These are phyloP conservation scores for Psidium guajava DNA, from an alignment of 345 rosid genomes.

Conservation along the genomic window DNA sequence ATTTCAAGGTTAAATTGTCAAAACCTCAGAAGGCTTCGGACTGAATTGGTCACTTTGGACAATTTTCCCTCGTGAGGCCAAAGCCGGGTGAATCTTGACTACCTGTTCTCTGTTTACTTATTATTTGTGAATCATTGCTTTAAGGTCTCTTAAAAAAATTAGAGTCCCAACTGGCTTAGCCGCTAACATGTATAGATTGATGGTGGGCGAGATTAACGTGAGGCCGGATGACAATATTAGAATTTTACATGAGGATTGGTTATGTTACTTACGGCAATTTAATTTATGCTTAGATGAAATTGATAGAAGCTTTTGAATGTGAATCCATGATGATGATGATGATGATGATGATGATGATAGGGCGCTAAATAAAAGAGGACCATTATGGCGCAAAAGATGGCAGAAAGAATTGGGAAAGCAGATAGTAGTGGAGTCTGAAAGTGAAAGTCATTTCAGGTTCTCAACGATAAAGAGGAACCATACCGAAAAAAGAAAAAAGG, in stretches of 20 bases:
- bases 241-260: neutral
- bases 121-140: neutral
- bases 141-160: neutral
- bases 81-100: neutral
- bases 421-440: too few relatives aligned
- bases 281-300: neutral
- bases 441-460: too few relatives aligned
- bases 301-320: neutral
- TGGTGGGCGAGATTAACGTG: neutral
- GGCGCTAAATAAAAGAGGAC: neutral
- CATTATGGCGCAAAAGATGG: neutral
- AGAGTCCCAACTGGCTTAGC: neutral
- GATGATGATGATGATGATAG: neutral
- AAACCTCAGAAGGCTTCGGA: too few relatives aligned
- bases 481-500: accelerated
- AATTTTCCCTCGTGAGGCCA: neutral
- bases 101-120: neutral
- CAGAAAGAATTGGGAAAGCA: neutral
- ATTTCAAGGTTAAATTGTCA: too few relatives aligned
- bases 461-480: neutral
- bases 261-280: neutral
- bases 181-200: neutral
- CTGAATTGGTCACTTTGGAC: too few relatives aligned
- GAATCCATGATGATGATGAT: neutral
- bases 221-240: neutral